Percentiles rank a stretch among this genome's conserved stretches.
Evolutionary conservation across 352 stramenopile species (phyloP).

Genomic region (Phytophthora cryptogea): DNA sequence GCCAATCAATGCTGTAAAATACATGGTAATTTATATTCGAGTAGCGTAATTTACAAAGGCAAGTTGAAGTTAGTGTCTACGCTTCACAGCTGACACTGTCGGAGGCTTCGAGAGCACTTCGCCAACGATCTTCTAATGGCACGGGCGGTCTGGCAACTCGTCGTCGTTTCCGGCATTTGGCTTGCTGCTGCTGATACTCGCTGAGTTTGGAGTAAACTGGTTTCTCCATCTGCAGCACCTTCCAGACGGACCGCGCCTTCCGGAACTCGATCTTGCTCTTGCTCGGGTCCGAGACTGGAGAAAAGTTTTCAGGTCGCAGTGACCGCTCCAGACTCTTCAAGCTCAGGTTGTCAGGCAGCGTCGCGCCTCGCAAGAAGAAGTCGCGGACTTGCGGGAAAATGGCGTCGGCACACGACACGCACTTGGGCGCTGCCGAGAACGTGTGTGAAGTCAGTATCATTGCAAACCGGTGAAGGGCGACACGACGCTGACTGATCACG

Average conservation of each 20-base stretch:
- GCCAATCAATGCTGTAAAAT: background rate
- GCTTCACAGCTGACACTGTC: slow-evolving; percentile 7
- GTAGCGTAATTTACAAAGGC: background rate
- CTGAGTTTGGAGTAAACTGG: slow-evolving; percentile 51
- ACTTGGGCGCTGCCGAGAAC: slow-evolving; percentile 80
- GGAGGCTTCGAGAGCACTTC: slow-evolving; percentile 6
- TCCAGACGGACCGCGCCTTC: slow-evolving; percentile 55
- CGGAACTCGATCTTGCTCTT: slow-evolving; percentile 86
- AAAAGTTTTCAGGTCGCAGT: slow-evolving; percentile 54
- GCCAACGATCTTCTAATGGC: slow-evolving; percentile 17
- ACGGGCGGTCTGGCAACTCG: slow-evolving; percentile 3
- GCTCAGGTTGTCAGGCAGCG: slow-evolving; percentile 34
- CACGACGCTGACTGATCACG: slow-evolving; percentile 55
- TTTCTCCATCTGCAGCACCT: slow-evolving; percentile 71
- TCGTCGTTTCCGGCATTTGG: slow-evolving; percentile 6
- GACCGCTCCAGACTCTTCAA: slow-evolving; percentile 34
- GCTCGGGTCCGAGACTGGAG: slow-evolving; percentile 60
- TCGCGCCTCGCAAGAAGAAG: slow-evolving; percentile 54
- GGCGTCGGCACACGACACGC: slow-evolving; percentile 54
- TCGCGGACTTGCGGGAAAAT: slow-evolving; percentile 65
- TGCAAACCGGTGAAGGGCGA: slow-evolving; percentile 59
- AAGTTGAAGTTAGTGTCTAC: slow-evolving; percentile 8
- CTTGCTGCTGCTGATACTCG: slow-evolving; percentile 35
- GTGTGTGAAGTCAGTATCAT: slow-evolving; percentile 65
- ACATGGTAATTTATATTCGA: background rate